Conservation (phyloP, 148 eudicot species). For the Vaccinium myrtillus region DNA sequence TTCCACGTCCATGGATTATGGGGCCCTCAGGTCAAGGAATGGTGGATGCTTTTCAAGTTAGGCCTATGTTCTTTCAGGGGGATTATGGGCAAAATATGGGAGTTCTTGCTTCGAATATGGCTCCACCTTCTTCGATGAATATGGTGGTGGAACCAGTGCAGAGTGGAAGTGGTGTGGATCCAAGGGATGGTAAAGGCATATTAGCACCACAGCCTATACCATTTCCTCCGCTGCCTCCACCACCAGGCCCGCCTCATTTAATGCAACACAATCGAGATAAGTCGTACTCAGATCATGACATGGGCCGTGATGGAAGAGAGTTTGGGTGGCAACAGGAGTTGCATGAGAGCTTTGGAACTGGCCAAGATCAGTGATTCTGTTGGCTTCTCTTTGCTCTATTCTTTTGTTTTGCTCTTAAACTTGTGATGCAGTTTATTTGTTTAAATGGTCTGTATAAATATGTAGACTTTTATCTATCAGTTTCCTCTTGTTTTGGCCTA, state of each 20-base stretch:
- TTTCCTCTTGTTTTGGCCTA: too few relatives aligned
- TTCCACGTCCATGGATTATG: conserved; percentile 58
- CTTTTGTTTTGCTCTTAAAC: neutral
- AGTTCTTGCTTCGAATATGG: conserved; percentile 22
- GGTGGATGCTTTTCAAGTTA: conserved; percentile 35
- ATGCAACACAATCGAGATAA: conserved; percentile 48
- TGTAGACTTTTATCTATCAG: too few relatives aligned
- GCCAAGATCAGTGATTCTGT: conserved; percentile 30
- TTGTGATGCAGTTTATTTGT: neutral
- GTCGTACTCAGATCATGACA: conserved; percentile 37
- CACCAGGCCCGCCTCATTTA: conserved; percentile 50
- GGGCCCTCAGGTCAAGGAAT: conserved; percentile 45
- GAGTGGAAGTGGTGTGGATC: conserved; percentile 22
- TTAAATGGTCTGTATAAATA: neutral
- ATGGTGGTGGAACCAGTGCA: conserved; percentile 24
- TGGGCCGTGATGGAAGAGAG: conserved; percentile 47
- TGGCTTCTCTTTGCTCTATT: conserved; percentile 3
- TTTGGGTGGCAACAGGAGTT: conserved; percentile 59
- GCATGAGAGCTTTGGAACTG: conserved; percentile 47
- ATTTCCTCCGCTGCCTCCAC: conserved; percentile 66
- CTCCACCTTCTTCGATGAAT: conserved; percentile 17
- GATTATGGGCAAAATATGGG: conserved; percentile 34
- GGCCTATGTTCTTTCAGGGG: conserved; percentile 32
- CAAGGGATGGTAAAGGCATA: conserved; percentile 35
- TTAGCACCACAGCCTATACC: conserved; percentile 43